phyloP scores from a whole-genome alignment of 202 grass and related monocot species.

The Musa balbisiana region DNA sequence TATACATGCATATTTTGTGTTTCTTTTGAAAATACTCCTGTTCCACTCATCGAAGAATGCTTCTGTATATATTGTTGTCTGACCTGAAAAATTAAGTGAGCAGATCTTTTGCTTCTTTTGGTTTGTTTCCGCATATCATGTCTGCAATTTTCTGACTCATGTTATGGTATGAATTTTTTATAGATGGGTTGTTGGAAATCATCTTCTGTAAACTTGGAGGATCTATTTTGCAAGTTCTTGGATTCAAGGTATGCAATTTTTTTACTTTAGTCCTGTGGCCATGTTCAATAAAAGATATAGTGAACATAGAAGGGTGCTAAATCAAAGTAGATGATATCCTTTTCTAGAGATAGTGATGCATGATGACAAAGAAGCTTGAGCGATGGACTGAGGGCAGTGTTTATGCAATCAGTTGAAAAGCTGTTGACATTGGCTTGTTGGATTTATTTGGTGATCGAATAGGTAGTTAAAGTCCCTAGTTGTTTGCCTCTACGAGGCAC shows the following conservation, averaged over 20 bases:
- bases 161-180: background rate
- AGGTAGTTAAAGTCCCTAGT: too few relatives aligned
- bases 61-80: background rate
- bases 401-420: too few relatives aligned
- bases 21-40: background rate
- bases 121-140: background rate
- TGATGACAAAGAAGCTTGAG: background rate
- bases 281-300: background rate
- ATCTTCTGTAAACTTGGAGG: constrained; percentile 45
- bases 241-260: constrained; percentile 38
- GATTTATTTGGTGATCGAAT: too few relatives aligned
- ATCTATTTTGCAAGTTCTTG: constrained; percentile 39
- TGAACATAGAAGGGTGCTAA: background rate
- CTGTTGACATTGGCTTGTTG: too few relatives aligned
- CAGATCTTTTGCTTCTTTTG: background rate
- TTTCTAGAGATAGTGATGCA: background rate
- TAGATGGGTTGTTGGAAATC: constrained; percentile 48
- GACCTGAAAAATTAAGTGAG: background rate
- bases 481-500: too few relatives aligned
- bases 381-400: too few relatives aligned
- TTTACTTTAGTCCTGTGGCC: background rate
- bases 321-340: background rate
- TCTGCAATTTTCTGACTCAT: background rate
- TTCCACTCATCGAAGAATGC: background rate
- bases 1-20: background rate